Evolutionary conservation across 2,329 filamentous ascomycete genomes (phyloP).

Genomic region (Ilyonectria sp.): DNA sequence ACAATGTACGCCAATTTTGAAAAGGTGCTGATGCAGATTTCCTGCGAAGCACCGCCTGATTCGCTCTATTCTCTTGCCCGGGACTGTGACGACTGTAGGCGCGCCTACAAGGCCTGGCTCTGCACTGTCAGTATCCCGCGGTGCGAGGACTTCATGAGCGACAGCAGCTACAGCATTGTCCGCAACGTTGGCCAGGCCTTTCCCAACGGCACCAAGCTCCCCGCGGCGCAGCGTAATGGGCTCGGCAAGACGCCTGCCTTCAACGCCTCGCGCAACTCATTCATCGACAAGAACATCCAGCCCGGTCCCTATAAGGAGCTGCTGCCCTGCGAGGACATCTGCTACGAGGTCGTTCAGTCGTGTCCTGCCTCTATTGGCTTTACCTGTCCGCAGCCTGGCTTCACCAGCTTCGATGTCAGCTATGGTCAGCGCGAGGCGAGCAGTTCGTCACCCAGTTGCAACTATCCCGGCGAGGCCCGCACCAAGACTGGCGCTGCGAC

Average conservation of each 20-base stretch:
- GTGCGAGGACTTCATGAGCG: constrained; percentile 84
- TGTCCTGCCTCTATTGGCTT: constrained; percentile 87
- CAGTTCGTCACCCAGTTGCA: constrained; percentile 52
- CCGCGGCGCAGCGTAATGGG: constrained; percentile 51
- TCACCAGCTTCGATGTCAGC: constrained; percentile 53
- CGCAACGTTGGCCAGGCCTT: constrained; percentile 82
- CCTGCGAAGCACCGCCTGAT: constrained; percentile 83
- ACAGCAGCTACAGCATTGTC: constrained; percentile 59
- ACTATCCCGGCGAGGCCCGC: constrained; percentile 56
- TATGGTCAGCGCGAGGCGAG: constrained; percentile 51
- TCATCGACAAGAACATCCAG: constrained; percentile 79
- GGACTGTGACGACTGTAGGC: constrained; percentile 81
- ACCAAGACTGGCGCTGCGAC: constrained; percentile 46
- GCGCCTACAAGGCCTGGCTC: constrained; percentile 93
- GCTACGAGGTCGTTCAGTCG: constrained; percentile 86
- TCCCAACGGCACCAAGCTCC: constrained; percentile 75
- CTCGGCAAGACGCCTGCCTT: constrained; percentile 44
- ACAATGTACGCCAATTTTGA: constrained; percentile 83
- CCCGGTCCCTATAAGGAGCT: constrained; percentile 97
- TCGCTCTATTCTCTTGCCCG: constrained; percentile 87
- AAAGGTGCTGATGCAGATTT: constrained; percentile 85
- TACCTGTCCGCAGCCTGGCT: constrained; percentile 72
- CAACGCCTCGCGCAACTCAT: constrained; percentile 74
- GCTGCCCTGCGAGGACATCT: constrained; percentile 89
- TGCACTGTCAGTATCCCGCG: constrained; percentile 94